Evolutionary conservation across 208 protist genomes (phyloP).

Genomic region (Sergeia podlipaevii): DNA sequence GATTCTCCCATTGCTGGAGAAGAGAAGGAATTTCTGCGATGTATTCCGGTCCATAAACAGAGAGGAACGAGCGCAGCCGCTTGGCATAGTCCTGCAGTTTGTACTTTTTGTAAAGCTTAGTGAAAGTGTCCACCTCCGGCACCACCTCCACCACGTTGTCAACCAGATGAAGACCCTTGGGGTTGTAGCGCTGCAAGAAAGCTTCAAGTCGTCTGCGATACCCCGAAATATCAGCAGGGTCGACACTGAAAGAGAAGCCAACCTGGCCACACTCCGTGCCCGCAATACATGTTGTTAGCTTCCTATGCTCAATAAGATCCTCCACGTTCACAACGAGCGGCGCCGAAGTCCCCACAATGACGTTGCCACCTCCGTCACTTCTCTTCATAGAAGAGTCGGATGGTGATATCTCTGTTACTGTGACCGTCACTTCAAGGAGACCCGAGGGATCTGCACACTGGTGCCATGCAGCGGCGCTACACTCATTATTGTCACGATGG

Average conservation of each 20-base stretch:
- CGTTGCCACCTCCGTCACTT: neutral
- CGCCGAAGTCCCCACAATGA: conserved; percentile 35
- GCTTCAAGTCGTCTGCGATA: conserved; percentile 46
- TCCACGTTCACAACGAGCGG: conserved; percentile 32
- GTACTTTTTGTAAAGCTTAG: conserved; percentile 74
- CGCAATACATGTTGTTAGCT: conserved; percentile 61
- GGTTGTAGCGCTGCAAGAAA: conserved; percentile 66
- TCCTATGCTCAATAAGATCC: conserved; percentile 48
- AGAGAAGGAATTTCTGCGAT: conserved; percentile 33
- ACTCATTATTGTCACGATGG: conserved; percentile 4
- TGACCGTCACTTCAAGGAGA: conserved; percentile 53
- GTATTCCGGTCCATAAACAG: conserved; percentile 57
- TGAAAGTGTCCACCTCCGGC: conserved; percentile 71
- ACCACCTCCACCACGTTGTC: conserved; percentile 56
- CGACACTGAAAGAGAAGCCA: conserved; percentile 58
- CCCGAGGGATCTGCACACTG: conserved; percentile 16
- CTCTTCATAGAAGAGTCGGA: neutral
- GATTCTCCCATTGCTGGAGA: conserved; percentile 60
- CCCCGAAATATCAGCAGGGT: conserved; percentile 41
- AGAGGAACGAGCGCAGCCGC: conserved; percentile 53
- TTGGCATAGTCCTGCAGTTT: conserved; percentile 51
- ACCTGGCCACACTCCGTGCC: conserved; percentile 73
- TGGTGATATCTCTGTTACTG: conserved; percentile 41
- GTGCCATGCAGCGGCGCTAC: conserved; percentile 42
- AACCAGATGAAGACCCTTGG: conserved; percentile 46